A percentile compares a stretch with the other conserved stretches of the same genome.
Conservation (phyloP, 2,329 filamentous ascomycete species). For the Verticillium albo-atrum region DNA sequence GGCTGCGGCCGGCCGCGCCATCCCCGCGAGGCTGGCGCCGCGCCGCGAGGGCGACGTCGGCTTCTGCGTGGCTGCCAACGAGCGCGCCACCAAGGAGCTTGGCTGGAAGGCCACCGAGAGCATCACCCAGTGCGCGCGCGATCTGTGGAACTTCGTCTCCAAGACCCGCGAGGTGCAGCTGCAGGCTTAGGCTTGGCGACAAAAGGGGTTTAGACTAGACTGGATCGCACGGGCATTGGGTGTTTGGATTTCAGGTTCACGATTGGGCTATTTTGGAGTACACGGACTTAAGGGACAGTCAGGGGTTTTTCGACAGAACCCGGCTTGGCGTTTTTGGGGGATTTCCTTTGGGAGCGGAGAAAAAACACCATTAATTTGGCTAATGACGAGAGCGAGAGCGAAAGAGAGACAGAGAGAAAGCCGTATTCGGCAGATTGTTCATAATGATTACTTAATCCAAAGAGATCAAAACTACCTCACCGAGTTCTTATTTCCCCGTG, state of each 20-base stretch:
- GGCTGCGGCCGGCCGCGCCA: conserved; percentile 25
- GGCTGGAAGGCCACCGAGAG: conserved; percentile 32
- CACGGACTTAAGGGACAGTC: too few species aligned
- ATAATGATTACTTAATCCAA: not conserved
- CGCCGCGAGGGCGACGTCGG: conserved; percentile 39
- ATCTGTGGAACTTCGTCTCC: conserved; percentile 28
- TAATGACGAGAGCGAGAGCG: too few species aligned
- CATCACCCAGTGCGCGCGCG: conserved; percentile 24
- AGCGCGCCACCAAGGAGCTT: conserved; percentile 33
- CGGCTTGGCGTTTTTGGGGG: not conserved
- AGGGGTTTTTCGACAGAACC: not conserved
- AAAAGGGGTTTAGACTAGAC: not conserved
- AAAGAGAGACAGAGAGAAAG: too few species aligned
- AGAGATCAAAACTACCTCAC: not conserved
- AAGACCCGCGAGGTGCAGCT: not conserved
- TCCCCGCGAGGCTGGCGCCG: conserved; percentile 30
- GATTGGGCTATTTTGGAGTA: too few species aligned
- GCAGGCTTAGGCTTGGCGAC: not conserved
- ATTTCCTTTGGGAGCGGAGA: not conserved
- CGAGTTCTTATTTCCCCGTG: too few species aligned
- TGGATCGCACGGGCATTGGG: not conserved
- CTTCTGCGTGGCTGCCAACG: conserved; percentile 34
- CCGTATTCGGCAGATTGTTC: not conserved
- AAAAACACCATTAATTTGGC: not conserved
- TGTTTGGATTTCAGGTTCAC: not conserved